Evolutionary conservation across 148 eudicot genomes (phyloP).

Genomic region (Rhododendron vialii): DNA sequence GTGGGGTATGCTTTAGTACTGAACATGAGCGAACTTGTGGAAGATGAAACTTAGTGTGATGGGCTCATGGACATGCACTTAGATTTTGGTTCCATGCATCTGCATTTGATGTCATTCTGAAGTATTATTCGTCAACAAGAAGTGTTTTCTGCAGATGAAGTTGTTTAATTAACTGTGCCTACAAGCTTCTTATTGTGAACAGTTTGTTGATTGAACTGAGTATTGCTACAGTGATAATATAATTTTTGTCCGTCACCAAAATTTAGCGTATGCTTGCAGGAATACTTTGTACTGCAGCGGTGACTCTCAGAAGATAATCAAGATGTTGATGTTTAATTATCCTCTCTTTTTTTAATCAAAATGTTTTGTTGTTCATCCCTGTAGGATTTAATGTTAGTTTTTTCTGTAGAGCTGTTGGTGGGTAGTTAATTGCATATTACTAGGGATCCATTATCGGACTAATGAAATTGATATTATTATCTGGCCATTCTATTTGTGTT

Average conservation of each 20-base stretch:
- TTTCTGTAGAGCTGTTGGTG: neutral
- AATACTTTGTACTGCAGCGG: neutral
- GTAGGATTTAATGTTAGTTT: neutral
- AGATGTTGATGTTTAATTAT: neutral
- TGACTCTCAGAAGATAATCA: neutral
- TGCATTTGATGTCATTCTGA: conserved; percentile 2
- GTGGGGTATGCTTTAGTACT: neutral
- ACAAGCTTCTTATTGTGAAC: neutral
- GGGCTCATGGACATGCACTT: neutral
- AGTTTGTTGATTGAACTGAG: neutral
- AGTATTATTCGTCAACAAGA: neutral
- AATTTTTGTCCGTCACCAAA: neutral
- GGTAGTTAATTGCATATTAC: neutral
- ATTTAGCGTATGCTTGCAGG: neutral
- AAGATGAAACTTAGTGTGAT: neutral
- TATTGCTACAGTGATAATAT: neutral
- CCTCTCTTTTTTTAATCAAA: too few relatives aligned
- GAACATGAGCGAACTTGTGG: neutral
- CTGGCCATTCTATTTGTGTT: neutral
- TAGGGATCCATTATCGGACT: neutral
- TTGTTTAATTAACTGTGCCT: neutral
- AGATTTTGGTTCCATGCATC: neutral
- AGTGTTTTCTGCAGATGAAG: neutral
- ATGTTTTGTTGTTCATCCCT: neutral
- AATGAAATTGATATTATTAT: conserved; percentile 1